A percentile compares a stretch with the other conserved stretches of the same genome.
These are phyloP conservation scores for Apiotrichum laibachii DNA, from an alignment of 1,284 basidiomycete genomes.

Conservation along the genomic window DNA sequence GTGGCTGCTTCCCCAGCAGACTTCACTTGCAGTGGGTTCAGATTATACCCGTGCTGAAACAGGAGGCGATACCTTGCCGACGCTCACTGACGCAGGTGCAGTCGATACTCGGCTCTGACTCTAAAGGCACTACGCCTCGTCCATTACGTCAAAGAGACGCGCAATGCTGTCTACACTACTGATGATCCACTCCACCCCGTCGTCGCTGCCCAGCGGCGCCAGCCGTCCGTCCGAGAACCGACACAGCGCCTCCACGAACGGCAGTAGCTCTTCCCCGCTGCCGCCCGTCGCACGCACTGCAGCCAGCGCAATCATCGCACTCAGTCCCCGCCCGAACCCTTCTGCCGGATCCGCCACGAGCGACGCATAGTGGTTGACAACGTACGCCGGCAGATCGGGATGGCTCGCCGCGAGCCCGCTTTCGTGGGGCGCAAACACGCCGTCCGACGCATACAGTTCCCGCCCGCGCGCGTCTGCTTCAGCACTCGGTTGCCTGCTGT, in stretches of 20 bases:
- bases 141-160: not conserved
- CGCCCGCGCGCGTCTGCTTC: not conserved
- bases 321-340: not conserved
- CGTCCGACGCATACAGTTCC: not conserved
- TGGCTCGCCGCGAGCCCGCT: not conserved
- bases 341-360: not conserved
- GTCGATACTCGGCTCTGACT: too few relatives aligned
- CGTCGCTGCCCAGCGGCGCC: not conserved
- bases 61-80: too few relatives aligned
- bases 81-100: too few relatives aligned
- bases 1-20: too few relatives aligned
- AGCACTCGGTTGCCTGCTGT: not conserved
- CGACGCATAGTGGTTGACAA: constrained; percentile 3
- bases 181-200: not conserved
- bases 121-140: too few relatives aligned
- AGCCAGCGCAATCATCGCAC: not conserved
- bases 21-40: too few relatives aligned
- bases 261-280: not conserved
- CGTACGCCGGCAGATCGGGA: not conserved
- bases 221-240: not conserved
- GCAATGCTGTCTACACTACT: not conserved
- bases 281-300: not conserved
- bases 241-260: not conserved
- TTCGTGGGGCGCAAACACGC: not conserved
- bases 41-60: too few relatives aligned